phyloP scores from a whole-genome alignment of 306 rosid species.

The Abrus pulchellus region DNA sequence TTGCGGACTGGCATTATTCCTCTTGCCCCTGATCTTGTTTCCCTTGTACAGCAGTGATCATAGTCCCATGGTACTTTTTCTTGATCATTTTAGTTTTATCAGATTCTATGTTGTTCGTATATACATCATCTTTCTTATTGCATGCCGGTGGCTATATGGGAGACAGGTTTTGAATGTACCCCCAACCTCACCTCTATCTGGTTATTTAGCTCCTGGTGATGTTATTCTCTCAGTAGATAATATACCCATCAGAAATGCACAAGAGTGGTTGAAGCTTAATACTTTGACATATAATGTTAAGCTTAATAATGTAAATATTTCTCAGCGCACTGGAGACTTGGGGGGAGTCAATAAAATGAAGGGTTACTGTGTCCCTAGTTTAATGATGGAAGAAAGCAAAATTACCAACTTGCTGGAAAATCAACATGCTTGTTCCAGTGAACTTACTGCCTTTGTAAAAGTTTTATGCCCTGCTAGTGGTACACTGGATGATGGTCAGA shows the following conservation, averaged over 20 bases:
- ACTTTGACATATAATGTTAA: slow-evolving; percentile 54
- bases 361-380: slow-evolving; percentile 80
- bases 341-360: slow-evolving; percentile 56
- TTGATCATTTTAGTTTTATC: slow-evolving; percentile 18
- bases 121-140: slow-evolving; percentile 39
- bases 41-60: slow-evolving; percentile 70
- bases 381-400: slow-evolving; percentile 63
- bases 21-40: slow-evolving; percentile 77
- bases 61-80: slow-evolving; percentile 68
- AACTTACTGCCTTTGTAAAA: slow-evolving; percentile 61
- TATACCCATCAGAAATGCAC: slow-evolving; percentile 60
- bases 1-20: slow-evolving; percentile 75
- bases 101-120: slow-evolving; percentile 20
- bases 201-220: slow-evolving; percentile 78
- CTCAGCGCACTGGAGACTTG: slow-evolving; percentile 44
- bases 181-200: slow-evolving; percentile 70
- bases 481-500: slow-evolving; percentile 48
- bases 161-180: slow-evolving; percentile 77
- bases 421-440: slow-evolving; percentile 63
- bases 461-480: slow-evolving; percentile 55
- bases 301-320: slow-evolving; percentile 52
- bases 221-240: slow-evolving; percentile 74
- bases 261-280: slow-evolving; percentile 75
- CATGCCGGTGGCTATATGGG: slow-evolving; percentile 46
- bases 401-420: slow-evolving; percentile 46